phyloP scores from a whole-genome alignment of 306 rosid genomes.

The Vigna radiata region DNA sequence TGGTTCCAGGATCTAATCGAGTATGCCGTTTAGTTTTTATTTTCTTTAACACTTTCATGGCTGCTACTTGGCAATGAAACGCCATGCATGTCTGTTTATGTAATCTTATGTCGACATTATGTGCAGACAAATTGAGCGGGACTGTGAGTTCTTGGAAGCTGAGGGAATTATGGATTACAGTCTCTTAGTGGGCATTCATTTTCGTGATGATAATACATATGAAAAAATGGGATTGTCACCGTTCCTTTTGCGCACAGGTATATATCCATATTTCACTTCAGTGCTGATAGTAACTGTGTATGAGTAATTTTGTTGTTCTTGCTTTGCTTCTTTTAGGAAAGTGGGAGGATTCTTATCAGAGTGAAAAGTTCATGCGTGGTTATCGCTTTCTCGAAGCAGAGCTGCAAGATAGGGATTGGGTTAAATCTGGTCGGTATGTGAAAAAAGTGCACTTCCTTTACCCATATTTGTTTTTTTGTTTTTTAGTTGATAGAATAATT shows the following conservation, averaged over 20 bases:
- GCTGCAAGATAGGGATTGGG: conserved; percentile 89
- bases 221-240: conserved; percentile 94
- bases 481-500: conserved; percentile 6
- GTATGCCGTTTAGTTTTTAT: conserved; percentile 53
- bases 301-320: conserved; percentile 15
- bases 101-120: conserved; percentile 32
- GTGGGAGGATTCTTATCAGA: conserved; percentile 76
- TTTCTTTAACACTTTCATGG: neutral
- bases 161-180: conserved; percentile 99
- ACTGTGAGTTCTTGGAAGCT: conserved; percentile 91
- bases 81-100: conserved; percentile 36
- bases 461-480: neutral
- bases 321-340: conserved; percentile 57
- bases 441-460: conserved; percentile 12
- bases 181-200: conserved; percentile 92
- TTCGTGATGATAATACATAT: conserved; percentile 73
- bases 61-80: conserved; percentile 14
- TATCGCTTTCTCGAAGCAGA: conserved; percentile 94
- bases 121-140: conserved; percentile 85
- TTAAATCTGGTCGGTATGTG: conserved; percentile 90
- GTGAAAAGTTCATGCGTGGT: conserved; percentile 93
- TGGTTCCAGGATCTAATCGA: conserved; percentile 73
- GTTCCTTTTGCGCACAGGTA: conserved; percentile 86
- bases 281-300: conserved; percentile 5
- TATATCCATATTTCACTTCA: conserved; percentile 21